Conservation (phyloP, 768 basidiomycete genomes). For the Kwoniella dejecticola region DNA sequence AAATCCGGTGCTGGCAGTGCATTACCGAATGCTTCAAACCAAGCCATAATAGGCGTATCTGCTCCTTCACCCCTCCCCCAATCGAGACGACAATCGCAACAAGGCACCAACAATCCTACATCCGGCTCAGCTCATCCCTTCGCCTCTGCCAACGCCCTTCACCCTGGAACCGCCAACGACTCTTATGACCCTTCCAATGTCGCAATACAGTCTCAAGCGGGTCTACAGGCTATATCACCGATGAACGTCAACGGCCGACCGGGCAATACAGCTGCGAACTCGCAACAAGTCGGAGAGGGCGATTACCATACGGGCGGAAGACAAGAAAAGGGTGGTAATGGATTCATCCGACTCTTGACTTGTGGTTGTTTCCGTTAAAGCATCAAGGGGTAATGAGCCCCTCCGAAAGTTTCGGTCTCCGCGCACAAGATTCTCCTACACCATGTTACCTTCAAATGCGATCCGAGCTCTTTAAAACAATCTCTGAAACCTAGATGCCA, state of each 20-base stretch:
- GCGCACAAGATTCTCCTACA: too few species aligned
- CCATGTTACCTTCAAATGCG: too few species aligned
- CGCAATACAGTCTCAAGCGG: slow-evolving; percentile 47
- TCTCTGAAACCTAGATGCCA: too few species aligned
- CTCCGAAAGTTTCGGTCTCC: too few species aligned
- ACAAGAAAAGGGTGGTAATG: slow-evolving; percentile 46
- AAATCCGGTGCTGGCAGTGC: slow-evolving; percentile 46
- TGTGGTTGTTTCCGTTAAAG: slow-evolving; percentile 50
- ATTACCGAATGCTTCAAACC: slow-evolving; percentile 51
- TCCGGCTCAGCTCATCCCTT: slow-evolving; percentile 43
- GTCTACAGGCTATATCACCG: slow-evolving; percentile 48
- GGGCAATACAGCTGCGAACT: slow-evolving; percentile 43
- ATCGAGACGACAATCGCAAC: slow-evolving; percentile 49
- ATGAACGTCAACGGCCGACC: slow-evolving; percentile 47
- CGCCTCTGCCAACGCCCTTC: slow-evolving; percentile 34
- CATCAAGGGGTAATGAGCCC: neutral
- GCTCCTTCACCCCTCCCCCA: slow-evolving; percentile 49
- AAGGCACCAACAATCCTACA: slow-evolving; percentile 6
- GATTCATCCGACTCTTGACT: slow-evolving; percentile 47
- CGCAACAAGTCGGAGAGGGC: slow-evolving; percentile 45
- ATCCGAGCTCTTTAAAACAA: too few species aligned
- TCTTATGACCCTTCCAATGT: slow-evolving; percentile 49
- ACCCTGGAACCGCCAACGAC: slow-evolving; percentile 22
- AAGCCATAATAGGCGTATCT: slow-evolving; percentile 54
- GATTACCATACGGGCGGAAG: slow-evolving; percentile 30